Evolutionary conservation across 2,329 filamentous ascomycete species (phyloP), one percentile per base, ranked within the genome.

Genomic region (Juglanconis oblonga): DNA sequence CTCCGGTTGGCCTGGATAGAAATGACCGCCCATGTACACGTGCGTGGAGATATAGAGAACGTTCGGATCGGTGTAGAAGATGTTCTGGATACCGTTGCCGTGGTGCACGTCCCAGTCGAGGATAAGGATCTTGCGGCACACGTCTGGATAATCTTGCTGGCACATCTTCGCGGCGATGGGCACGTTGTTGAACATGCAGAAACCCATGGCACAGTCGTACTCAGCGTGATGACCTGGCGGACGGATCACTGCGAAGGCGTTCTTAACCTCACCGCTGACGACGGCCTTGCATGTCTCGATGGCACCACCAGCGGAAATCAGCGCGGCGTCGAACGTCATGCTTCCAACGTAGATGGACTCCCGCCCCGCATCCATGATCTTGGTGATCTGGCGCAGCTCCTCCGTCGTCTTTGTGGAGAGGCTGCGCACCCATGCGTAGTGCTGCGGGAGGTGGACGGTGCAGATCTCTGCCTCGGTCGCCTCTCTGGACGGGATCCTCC

Each of bases 121-220:
- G 66, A 99, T 95, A 58, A 99, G 76, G 24, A 99, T 85, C 74
- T 96, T 98, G 58, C 92, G 87, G 70, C 94, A 97, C 8, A 78
- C 77, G 3, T 94, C 85, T 1, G 90, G 90, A 66, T 90, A 95
- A 62, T 92, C 87, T 56, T 82, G 78, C 71, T 97, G 92, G 71
- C 93, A 97, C 11, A 93, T 90, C 62, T 86, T 89, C n/a, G 92
- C 88, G 1, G 93, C 94, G 61, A 99, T 90, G 24, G 91, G 92
- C 3, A 98, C 95, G 69, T 99, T 99, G 77, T 99, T 97, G 78
- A 98, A 98, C 61, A 98, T 85, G 72, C 95, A 99, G 71, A 99
- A 99, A 0, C 95, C 95, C 83, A 97, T 95, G 1, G 94, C 85
- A 40, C 87, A 81, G 68, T 95, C 84, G 60, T 86, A 87, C 71